Evolutionary conservation across 2,329 filamentous ascomycete species (phyloP), one percentile per base, ranked within the genome.

Genomic region (Sordariomycetes sp.): DNA sequence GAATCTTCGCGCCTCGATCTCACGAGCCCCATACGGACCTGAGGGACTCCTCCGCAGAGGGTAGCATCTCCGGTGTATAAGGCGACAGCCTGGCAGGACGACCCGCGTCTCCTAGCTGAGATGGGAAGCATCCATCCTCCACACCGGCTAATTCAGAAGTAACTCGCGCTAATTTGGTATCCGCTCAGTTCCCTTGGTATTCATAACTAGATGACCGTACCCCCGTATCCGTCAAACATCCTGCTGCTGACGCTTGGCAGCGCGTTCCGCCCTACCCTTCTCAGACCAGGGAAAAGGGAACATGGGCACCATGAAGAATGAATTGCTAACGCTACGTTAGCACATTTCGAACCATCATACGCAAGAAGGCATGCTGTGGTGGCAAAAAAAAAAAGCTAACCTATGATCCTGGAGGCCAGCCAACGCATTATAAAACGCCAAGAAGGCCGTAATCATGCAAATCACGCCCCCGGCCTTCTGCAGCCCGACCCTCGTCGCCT

Each of bases 271-370:
- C 76, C 86, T 76, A 61, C 65, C 64, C 59, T 66, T 68, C 65
- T 87, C 86, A 45, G 88, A 92, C 92, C 92, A 96, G 57, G 91
- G 92, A 79, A 96, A 95, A 77, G 96, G 90, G 65, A 87, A 85
- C 61, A 96, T 90, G 55, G 91, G 92, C 61, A 95, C 83, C 70
- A 94, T 79, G 78, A 96, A 94, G 84, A 96, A 96, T 32, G 81
- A 85, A 73, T 85, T 85, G 76, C 89, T 94, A 65, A 60, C 52
- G 56, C 28, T 42, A 52, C 57, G 67, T 76, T 68, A 76, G 70
- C 59, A 4, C 28, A n/a, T 59, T 22, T n/a, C 34, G 34, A n/a
- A n/a, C 53, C 48, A n/a, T 2, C 6, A n/a, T n/a, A 6, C 13
- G n/a, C 2, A 17, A 17, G 7, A 45, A 8, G 8, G 28, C 3